These are phyloP conservation scores for Orbilia oligospora DNA, from an alignment of 2,329 filamentous ascomycete species.

Conservation along the genomic window DNA sequence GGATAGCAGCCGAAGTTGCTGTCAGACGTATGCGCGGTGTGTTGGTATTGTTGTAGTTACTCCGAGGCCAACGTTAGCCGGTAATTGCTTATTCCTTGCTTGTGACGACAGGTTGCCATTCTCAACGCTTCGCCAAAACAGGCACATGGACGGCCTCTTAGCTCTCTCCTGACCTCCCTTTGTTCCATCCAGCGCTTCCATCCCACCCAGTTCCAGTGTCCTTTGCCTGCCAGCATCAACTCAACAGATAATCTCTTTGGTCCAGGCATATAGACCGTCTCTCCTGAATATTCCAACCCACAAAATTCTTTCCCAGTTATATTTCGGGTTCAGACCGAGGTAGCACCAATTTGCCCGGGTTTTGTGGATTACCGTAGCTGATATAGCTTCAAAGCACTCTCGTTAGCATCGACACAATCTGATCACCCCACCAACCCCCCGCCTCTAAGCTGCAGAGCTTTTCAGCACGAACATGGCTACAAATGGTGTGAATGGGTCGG, in stretches of 20 bases:
- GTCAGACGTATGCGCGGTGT: slow-evolving; percentile 43
- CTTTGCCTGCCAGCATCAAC: slow-evolving; percentile 5
- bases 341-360: slow-evolving; percentile 29
- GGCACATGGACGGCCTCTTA: slow-evolving; percentile 50
- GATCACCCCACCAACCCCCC: slow-evolving; percentile 1
- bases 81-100: slow-evolving; percentile 38
- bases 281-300: background rate
- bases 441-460: slow-evolving; percentile 11
- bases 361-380: slow-evolving; percentile 33
- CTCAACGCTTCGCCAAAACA: slow-evolving; percentile 46
- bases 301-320: slow-evolving; percentile 4
- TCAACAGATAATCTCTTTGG: slow-evolving; percentile 4
- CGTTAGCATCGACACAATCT: slow-evolving; percentile 8
- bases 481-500: slow-evolving; percentile 85
- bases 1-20: slow-evolving; percentile 14
- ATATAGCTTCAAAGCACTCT: slow-evolving; percentile 17
- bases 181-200: slow-evolving; percentile 19
- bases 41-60: slow-evolving; percentile 38
- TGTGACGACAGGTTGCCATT: slow-evolving; percentile 54
- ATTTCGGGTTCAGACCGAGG: slow-evolving; percentile 44
- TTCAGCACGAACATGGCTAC: slow-evolving; percentile 67
- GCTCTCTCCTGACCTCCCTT: slow-evolving; percentile 52
- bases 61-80: background rate
- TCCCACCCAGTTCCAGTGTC: background rate
- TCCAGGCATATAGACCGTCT: slow-evolving; percentile 11